Base-by-base conservation (phyloP, 2,329 filamentous ascomycete genomes). In the Aspergillus sp. region DNA sequence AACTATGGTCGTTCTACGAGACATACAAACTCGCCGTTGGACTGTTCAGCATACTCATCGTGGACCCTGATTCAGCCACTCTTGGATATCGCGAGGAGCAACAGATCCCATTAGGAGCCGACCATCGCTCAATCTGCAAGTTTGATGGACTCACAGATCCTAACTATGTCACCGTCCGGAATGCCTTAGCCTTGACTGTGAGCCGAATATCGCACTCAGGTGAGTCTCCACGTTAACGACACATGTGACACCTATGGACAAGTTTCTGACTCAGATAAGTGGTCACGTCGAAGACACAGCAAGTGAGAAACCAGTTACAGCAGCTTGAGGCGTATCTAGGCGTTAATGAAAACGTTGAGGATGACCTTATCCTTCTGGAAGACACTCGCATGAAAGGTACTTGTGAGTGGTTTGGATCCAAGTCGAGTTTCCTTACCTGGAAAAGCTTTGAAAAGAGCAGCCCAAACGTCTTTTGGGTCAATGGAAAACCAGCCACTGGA, bases 1-100 rank as follows among this genome's bases (percentile, higher is more conserved):
- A 71, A 2, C 67, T 82, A 4, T 73, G 74, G 65, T 82, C 80
- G 0, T 83, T 83, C 63, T 82, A 81, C 63, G 81, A 83, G 61
- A 81, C 77, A 0, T 61, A 73, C 19, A 66, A 67, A 17, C 67
- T 70, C 6, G 64, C 62, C 13, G 59, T 71, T 8, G 72, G 68
- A 36, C n/a, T 62, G 17, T 47, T 60, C 27, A 60, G 54, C 49
- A 64, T 70, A 41, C 67, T 77, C 27, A 72, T 80, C 5, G 71
- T 82, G 2, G 70, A 77, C 10, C 75, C 74, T 13, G 75, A 81
- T 4, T 80, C 80, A 0, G 73, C 80, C 0, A 69, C 76, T 0
- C 71, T 82, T 2, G 80, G 78, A 1, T 81, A 80, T 59, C 72
- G 71, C 0, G 69, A 70, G 3, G 81, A 83, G 63, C 69, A 69